Evolutionary conservation across 306 rosid species (phyloP), one percentile per base, ranked within the genome.

Genomic region (Fragaria iinumae): DNA sequence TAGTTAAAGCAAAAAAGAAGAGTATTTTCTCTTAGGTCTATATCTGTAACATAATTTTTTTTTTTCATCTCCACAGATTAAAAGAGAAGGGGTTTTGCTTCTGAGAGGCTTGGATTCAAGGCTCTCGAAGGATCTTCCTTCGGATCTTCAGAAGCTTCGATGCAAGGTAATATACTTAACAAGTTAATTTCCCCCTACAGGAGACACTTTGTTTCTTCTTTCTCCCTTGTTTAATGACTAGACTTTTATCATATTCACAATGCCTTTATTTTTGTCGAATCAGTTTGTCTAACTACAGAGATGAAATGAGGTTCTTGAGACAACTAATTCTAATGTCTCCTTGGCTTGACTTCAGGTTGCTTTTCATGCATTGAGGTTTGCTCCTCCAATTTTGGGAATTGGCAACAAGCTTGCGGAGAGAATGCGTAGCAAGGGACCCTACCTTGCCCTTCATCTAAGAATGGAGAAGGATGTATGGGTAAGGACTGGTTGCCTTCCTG

Each of bases 381-480:
- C 99, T 49, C 88, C 88, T 53, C 93, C 93, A 18, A 84, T 95
- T 78, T 81, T 89, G 77, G 90, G 89, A 72, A 86, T 95, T 16
- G 99, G 99, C 12, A 83, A 88, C 85, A 91, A 75, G 81, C 80
- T 95, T 71, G 89, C 92, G 0, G 92, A 83, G 86, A 89, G 99
- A 76, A 95, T 92, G 96, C 76, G 81, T 32, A 89, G 88, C 85
- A 88, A 92, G 82, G 99, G 99, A 34, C 99, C 97, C 0, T 95
- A 92, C 83, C 90, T 95, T 49, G 96, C 99, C 44, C 93, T 95
- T 74, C 99, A 95, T 84, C 83, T 95, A 38, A 79, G 99, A 80
- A 91, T 95, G 97, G 99, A 95, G 85, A 95, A 87, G 84, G 99
- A 95, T 44, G 99, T 95, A 11, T 95, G 99, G 99, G 97, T 95